phyloP scores from a whole-genome alignment of 352 stramenopile species.

The Lagenidium sp. region DNA sequence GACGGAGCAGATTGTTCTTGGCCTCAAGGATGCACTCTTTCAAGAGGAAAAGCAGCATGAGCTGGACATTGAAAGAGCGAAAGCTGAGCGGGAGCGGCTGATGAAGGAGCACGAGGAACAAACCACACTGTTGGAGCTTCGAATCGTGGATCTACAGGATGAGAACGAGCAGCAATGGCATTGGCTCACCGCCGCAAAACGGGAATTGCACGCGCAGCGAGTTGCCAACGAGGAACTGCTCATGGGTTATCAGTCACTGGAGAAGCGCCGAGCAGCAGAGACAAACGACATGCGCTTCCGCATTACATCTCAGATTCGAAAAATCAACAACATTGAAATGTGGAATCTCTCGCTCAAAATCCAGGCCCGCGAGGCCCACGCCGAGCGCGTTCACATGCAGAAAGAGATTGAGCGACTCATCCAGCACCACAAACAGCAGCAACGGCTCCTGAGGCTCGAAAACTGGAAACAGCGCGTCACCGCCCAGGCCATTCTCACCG shows the following conservation, averaged over 20 bases:
- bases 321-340: constrained; percentile 73
- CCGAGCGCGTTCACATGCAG: constrained; percentile 40
- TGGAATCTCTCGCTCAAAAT: constrained; percentile 75
- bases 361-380: constrained; percentile 45
- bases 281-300: constrained; percentile 77
- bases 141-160: constrained; percentile 19
- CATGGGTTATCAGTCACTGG: constrained; percentile 45
- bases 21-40: constrained; percentile 26
- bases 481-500: constrained; percentile 50
- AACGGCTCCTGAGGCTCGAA: constrained; percentile 42
- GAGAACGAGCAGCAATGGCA: constrained; percentile 40
- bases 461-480: constrained; percentile 70
- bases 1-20: constrained; percentile 31
- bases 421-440: constrained; percentile 51
- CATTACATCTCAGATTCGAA: constrained; percentile 51
- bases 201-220: constrained; percentile 54
- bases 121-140: constrained; percentile 29
- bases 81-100: constrained; percentile 30
- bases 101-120: constrained; percentile 28
- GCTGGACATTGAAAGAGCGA: constrained; percentile 20
- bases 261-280: constrained; percentile 61
- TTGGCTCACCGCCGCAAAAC: constrained; percentile 57
- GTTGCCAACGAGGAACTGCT: constrained; percentile 65
- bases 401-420: constrained; percentile 27
- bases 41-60: constrained; percentile 17